These are phyloP conservation scores for Pseudozyma flocculosa DNA, from an alignment of 1,284 basidiomycete genomes.

Conservation along the genomic window DNA sequence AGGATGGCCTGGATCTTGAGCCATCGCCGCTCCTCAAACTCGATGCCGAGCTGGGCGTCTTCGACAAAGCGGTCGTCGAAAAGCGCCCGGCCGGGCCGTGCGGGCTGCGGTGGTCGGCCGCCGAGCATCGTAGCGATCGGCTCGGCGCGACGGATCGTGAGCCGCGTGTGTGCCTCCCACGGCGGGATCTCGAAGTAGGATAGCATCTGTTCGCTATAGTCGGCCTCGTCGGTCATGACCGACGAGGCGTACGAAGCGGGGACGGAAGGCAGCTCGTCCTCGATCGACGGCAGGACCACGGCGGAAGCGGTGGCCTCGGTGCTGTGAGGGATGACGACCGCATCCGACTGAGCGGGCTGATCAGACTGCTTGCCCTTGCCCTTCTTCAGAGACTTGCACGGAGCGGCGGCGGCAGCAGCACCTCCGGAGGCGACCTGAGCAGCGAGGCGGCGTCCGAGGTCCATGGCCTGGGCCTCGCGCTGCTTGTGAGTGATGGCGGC, in stretches of 20 bases:
- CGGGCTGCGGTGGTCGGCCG: slow-evolving; percentile 6
- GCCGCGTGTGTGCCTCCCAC: background rate
- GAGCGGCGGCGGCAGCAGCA: no score
- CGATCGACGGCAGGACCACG: no score
- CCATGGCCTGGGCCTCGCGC: slow-evolving; percentile 4
- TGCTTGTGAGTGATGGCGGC: slow-evolving; percentile 1
- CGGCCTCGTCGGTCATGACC: background rate
- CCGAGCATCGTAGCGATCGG: slow-evolving; percentile 14
- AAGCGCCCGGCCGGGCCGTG: slow-evolving; percentile 1
- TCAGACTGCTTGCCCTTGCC: no score
- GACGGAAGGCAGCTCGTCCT: no score
- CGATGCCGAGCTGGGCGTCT: slow-evolving; percentile 9
- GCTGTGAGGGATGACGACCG: no score
- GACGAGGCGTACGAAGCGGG: background rate
- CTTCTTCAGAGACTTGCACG: no score
- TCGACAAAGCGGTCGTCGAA: slow-evolving; percentile 18
- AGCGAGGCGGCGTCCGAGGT: background rate
- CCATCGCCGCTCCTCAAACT: slow-evolving; percentile 21
- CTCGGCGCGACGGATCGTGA: slow-evolving; percentile 19
- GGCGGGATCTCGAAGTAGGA: slow-evolving; percentile 17
- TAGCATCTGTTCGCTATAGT: background rate
- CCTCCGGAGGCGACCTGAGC: no score
- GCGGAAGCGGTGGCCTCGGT: no score
- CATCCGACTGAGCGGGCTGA: no score
- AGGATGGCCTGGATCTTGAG: slow-evolving; percentile 16